These are phyloP conservation scores for Verticillium nubilum DNA, from an alignment of 2,329 filamentous ascomycete genomes.

Conservation along the genomic window DNA sequence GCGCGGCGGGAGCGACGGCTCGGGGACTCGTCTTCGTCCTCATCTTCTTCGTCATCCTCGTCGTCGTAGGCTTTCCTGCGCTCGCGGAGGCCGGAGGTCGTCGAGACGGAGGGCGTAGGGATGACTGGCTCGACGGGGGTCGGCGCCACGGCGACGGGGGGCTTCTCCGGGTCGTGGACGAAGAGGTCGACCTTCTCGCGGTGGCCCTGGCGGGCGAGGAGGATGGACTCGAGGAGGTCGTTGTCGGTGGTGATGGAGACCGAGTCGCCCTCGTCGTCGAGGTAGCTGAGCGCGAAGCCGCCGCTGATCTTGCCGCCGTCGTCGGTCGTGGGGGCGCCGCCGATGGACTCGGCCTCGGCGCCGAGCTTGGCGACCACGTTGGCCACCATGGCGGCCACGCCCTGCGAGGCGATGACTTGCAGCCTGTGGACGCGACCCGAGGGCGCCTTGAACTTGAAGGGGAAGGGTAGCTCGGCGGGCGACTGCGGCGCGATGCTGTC, in stretches of 20 bases:
- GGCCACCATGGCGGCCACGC: constrained; percentile 71
- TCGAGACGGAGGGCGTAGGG: constrained; percentile 43
- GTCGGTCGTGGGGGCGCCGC: constrained; percentile 65
- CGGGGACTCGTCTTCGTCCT: constrained; percentile 46
- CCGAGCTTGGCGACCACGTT: constrained; percentile 83
- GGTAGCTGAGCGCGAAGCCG: constrained; percentile 89
- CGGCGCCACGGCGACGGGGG: constrained; percentile 64
- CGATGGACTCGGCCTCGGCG: constrained; percentile 73
- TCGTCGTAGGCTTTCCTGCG: constrained; percentile 41
- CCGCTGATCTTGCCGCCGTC: constrained; percentile 73
- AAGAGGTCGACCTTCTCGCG: constrained; percentile 96
- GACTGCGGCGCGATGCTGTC: constrained; percentile 46
- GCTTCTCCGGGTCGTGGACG: constrained; percentile 86
- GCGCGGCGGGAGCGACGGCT: constrained; percentile 38
- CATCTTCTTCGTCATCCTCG: constrained; percentile 52
- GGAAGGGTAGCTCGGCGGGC: constrained; percentile 72
- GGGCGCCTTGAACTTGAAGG: constrained; percentile 99
- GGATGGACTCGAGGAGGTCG: constrained; percentile 85
- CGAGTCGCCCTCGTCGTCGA: constrained; percentile 94
- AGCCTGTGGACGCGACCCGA: constrained; percentile 90
- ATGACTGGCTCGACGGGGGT: constrained; percentile 32
- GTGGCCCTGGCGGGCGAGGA: constrained; percentile 68
- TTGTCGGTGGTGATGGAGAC: constrained; percentile 96
- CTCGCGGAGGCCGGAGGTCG: constrained; percentile 40
- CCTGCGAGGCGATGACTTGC: constrained; percentile 75